phyloP scores from a whole-genome alignment of 2,329 filamentous ascomycete genomes.

The Capronia americana region DNA sequence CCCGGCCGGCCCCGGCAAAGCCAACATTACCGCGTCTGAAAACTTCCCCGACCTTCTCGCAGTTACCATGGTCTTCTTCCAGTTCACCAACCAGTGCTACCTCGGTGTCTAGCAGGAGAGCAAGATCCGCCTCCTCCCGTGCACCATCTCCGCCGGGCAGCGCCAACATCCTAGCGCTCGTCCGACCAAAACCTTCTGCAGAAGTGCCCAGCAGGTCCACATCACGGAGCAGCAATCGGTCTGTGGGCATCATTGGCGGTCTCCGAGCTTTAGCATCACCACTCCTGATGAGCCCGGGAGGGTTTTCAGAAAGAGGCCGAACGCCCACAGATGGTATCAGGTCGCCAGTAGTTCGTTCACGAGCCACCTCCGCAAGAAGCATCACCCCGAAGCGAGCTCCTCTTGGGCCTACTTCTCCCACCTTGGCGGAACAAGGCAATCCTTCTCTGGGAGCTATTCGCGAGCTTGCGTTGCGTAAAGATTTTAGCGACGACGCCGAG shows the following conservation, averaged over 20 bases:
- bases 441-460: slow-evolving; percentile 17
- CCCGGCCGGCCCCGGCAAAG: slow-evolving; percentile 61
- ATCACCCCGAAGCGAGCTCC: slow-evolving; percentile 23
- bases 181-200: slow-evolving; percentile 40
- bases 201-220: slow-evolving; percentile 43
- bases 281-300: slow-evolving; percentile 29
- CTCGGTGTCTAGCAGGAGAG: slow-evolving; percentile 22
- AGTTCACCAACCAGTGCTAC: slow-evolving; percentile 39
- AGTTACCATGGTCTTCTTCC: slow-evolving; percentile 31
- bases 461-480: slow-evolving; percentile 36
- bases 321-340: not conserved
- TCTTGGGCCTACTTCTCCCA: slow-evolving; percentile 3
- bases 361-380: slow-evolving; percentile 19
- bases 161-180: slow-evolving; percentile 36
- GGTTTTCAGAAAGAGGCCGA: slow-evolving; percentile 21
- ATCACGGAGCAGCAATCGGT: slow-evolving; percentile 44
- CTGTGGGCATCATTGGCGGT: slow-evolving; percentile 47
- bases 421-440: slow-evolving; percentile 8
- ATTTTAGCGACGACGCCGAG: slow-evolving; percentile 23
- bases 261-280: slow-evolving; percentile 45
- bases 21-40: slow-evolving; percentile 54
- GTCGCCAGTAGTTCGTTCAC: slow-evolving; percentile 2
- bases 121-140: slow-evolving; percentile 38
- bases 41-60: slow-evolving; percentile 48
- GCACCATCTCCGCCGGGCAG: slow-evolving; percentile 29